Evolutionary conservation across 176 grass and related monocot species (phyloP).

Genomic region (Puccinellia tenuiflora): DNA sequence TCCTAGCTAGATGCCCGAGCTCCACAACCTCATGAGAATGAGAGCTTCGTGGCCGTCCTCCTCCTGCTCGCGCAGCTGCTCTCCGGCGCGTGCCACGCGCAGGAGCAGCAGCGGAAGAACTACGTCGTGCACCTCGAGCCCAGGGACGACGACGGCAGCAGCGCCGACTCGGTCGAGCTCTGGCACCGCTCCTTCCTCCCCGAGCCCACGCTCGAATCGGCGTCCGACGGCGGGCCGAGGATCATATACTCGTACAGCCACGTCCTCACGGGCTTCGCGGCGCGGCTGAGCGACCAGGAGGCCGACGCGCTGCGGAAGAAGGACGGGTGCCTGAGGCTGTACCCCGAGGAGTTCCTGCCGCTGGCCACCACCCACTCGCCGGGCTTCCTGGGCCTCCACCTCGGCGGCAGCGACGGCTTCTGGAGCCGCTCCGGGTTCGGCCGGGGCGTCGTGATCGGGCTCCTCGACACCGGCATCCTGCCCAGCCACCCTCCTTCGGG

Average conservation of each 20-base stretch:
- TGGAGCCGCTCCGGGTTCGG: constrained; percentile 55
- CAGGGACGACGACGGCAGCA: background rate
- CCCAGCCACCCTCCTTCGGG: constrained; percentile 60
- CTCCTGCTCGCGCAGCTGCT: background rate
- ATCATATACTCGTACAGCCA: constrained; percentile 64
- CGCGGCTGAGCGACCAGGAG: constrained; percentile 43
- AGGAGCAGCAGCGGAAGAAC: constrained; percentile 42
- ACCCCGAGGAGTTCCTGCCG: constrained; percentile 42
- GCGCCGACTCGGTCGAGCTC: background rate
- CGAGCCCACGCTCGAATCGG: background rate
- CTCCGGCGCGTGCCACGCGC: background rate
- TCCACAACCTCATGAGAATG: background rate
- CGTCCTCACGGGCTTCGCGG: constrained; percentile 53
- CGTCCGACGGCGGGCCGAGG: background rate
- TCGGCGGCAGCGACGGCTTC: constrained; percentile 35
- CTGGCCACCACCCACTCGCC: constrained; percentile 67
- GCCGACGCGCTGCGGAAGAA: constrained; percentile 17
- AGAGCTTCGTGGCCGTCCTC: background rate
- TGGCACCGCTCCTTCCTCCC: constrained; percentile 52
- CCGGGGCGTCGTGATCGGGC: constrained; percentile 47
- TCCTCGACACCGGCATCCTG: constrained; percentile 59
- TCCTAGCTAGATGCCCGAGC: background rate
- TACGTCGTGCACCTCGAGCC: constrained; percentile 53
- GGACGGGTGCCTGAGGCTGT: constrained; percentile 37
- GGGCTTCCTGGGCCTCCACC: constrained; percentile 50